Percentiles rank a stretch among this genome's conserved stretches.
Conservation (phyloP, 2,329 filamentous ascomycete genomes). For the Metarhizium rileyi region DNA sequence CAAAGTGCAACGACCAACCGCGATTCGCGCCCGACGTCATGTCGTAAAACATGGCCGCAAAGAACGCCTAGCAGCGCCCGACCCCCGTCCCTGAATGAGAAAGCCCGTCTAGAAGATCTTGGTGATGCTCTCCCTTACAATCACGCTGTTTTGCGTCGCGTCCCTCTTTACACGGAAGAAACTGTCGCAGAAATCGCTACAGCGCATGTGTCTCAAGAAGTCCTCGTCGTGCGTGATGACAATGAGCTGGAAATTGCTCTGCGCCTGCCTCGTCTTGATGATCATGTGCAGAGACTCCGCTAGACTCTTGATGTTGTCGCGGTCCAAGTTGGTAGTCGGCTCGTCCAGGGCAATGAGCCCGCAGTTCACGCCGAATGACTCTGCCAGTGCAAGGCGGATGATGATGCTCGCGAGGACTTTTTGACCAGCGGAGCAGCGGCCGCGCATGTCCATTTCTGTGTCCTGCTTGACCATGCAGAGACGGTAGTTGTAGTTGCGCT, state of each 20-base stretch:
- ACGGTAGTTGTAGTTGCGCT: constrained; percentile 90
- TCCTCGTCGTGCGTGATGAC: constrained; percentile 99
- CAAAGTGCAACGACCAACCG: no score
- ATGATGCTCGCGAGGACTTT: constrained; percentile 96
- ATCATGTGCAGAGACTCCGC: constrained; percentile 79
- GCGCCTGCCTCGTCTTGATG: constrained; percentile 70
- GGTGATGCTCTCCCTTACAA: constrained; percentile 58
- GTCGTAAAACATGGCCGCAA: no score
- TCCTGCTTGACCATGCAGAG: constrained; percentile 97
- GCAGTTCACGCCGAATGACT: constrained; percentile 94
- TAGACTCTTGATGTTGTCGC: constrained; percentile 86
- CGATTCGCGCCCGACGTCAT: no score
- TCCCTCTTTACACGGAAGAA: constrained; percentile 84
- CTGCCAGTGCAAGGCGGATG: constrained; percentile 88
- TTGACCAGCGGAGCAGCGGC: constrained; percentile 90
- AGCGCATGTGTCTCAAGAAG: constrained; percentile 87
- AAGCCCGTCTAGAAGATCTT: constrained; percentile 29
- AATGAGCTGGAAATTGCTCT: constrained; percentile 94
- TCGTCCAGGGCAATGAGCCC: constrained; percentile 95
- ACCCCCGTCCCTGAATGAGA: no score
- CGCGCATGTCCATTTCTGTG: constrained; percentile 98
- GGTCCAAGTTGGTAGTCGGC: constrained; percentile 92
- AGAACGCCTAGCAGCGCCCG: no score
- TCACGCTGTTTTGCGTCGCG: constrained; percentile 77
- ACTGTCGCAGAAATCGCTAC: constrained; percentile 82